Conservation (phyloP, 2,329 filamentous ascomycete species). For the Colletotrichum sp. region DNA sequence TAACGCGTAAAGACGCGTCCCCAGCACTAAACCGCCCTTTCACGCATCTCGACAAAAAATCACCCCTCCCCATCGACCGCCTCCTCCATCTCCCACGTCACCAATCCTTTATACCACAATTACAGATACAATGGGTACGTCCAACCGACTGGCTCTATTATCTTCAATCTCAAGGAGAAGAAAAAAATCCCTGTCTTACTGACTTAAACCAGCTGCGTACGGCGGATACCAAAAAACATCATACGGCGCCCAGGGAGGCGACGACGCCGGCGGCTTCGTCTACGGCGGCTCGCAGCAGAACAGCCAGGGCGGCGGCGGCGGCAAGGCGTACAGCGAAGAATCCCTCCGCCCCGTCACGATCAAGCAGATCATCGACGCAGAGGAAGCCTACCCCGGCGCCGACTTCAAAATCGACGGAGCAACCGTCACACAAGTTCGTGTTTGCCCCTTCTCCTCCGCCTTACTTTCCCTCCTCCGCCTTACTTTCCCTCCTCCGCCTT, state of each 20-base stretch:
- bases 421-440: constrained; percentile 70
- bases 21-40: not conserved
- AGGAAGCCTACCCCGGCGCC: constrained; percentile 73
- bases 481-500: not conserved
- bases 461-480: not conserved
- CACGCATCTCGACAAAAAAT: not conserved
- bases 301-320: constrained; percentile 55
- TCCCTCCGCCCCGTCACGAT: constrained; percentile 93
- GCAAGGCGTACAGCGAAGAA: constrained; percentile 76
- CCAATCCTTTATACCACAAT: not conserved
- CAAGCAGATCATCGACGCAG: constrained; percentile 88
- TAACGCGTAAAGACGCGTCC: not conserved
- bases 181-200: not conserved
- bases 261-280: constrained; percentile 68
- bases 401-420: constrained; percentile 85
- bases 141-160: not conserved
- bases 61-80: not conserved
- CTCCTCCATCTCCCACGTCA: not conserved
- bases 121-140: not conserved
- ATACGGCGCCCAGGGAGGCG: constrained; percentile 61
- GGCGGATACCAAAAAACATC: constrained; percentile 40
- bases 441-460: not conserved
- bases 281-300: constrained; percentile 64
- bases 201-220: constrained; percentile 48
- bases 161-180: not conserved